Evolutionary conservation across 192 early-diverging fungal species (phyloP).

Genomic region (Podila epigama): DNA sequence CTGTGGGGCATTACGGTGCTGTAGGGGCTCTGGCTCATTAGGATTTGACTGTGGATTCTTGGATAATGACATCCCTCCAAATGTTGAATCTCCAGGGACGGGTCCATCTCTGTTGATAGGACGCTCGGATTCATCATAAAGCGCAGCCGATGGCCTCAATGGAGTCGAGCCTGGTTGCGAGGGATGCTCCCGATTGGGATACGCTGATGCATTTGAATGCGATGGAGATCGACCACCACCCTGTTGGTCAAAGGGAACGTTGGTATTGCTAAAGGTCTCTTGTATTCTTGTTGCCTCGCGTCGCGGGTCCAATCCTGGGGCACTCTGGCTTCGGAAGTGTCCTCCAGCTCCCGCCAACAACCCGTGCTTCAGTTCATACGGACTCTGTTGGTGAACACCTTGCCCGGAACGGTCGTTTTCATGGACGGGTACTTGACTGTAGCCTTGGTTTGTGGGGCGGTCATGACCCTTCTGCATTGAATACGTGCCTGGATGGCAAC

Average conservation of each 20-base stretch:
- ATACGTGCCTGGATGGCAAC: neutral
- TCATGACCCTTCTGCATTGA: too few species aligned
- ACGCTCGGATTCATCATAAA: neutral
- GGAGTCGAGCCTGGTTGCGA: conserved; percentile 3
- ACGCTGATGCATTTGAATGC: neutral
- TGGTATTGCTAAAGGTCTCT: neutral
- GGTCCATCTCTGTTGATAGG: too few species aligned
- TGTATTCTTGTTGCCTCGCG: conserved; percentile 11
- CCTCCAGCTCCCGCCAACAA: conserved; percentile 11
- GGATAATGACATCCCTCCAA: too few species aligned
- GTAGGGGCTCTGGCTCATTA: neutral
- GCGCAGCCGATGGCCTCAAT: conserved; percentile 7
- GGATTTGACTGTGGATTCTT: neutral
- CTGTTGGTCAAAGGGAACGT: conserved; percentile 34
- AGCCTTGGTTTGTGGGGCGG: too few species aligned
- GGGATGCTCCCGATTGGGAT: conserved; percentile 15
- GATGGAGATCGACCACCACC: conserved; percentile 7
- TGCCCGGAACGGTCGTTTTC: too few species aligned
- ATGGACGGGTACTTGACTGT: too few species aligned
- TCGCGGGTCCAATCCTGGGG: conserved; percentile 37
- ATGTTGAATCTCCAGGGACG: too few species aligned
- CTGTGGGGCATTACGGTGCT: conserved; percentile 6
- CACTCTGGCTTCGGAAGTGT: conserved; percentile 44
- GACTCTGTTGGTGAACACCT: too few species aligned
- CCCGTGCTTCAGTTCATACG: conserved; percentile 23